A percentile compares a stretch with the other conserved stretches of the same genome.
These are phyloP conservation scores for Fusarium tjaetaba DNA, from an alignment of 2,329 filamentous ascomycete species.

Conservation along the genomic window DNA sequence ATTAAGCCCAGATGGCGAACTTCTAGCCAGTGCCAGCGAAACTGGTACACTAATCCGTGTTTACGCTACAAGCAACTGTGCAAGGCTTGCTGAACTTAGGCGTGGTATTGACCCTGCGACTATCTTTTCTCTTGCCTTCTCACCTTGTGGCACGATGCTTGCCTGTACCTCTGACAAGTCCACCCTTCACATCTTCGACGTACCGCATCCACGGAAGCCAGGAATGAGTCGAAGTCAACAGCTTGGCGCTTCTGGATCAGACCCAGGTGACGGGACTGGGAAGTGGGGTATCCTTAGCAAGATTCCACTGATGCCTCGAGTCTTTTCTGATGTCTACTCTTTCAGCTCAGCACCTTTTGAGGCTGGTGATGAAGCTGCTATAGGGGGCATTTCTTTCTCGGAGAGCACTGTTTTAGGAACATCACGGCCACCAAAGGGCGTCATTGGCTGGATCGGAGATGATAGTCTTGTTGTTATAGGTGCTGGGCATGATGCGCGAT, in stretches of 20 bases:
- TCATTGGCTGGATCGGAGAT: constrained; percentile 86
- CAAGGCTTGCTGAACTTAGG: constrained; percentile 83
- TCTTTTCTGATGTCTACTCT: constrained; percentile 91
- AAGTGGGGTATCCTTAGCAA: constrained; percentile 90
- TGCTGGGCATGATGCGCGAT: constrained; percentile 81
- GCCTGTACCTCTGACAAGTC: constrained; percentile 97
- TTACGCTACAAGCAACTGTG: constrained; percentile 82
- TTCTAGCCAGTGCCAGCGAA: constrained; percentile 91
- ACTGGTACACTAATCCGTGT: constrained; percentile 89
- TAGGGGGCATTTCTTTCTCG: constrained; percentile 55
- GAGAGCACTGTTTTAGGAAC: constrained; percentile 60
- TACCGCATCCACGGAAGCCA: constrained; percentile 67
- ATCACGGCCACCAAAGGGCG: constrained; percentile 76
- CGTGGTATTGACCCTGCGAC: constrained; percentile 88
- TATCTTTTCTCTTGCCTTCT: constrained; percentile 89
- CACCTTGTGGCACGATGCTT: constrained; percentile 79
- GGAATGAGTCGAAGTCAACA: constrained; percentile 47
- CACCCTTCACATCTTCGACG: constrained; percentile 92
- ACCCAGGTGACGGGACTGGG: constrained; percentile 65
- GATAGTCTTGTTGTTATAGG: constrained; percentile 79
- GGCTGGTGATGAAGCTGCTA: constrained; percentile 76
- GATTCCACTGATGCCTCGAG: constrained; percentile 83
- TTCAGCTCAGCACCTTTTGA: constrained; percentile 85
- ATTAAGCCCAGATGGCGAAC: constrained; percentile 80
- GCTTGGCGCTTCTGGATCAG: constrained; percentile 40